Conservation (phyloP, 805 yeast genomes). For the Candida vaughaniae region DNA sequence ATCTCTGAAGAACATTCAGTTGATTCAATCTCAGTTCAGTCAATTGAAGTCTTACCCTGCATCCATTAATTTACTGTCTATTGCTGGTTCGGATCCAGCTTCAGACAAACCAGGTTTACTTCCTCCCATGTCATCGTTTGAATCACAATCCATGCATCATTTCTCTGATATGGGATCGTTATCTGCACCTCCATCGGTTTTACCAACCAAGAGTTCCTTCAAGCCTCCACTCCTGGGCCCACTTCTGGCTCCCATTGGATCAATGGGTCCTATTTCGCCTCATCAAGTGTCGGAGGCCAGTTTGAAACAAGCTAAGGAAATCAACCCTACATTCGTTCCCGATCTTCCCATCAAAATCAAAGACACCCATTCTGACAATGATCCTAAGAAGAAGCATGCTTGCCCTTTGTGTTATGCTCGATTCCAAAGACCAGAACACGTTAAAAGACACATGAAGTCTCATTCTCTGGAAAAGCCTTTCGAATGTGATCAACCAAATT, state of each 20-base stretch:
- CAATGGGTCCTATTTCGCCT: neutral
- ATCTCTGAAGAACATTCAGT: constrained; percentile 18
- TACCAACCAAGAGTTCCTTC: neutral
- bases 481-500: constrained; percentile 49
- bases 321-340: constrained; percentile 15
- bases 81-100: constrained; percentile 26
- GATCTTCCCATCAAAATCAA: constrained; percentile 16
- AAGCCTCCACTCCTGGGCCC: neutral
- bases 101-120: constrained; percentile 15
- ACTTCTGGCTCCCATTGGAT: constrained; percentile 4
- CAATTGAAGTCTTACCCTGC: constrained; percentile 46
- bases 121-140: constrained; percentile 25
- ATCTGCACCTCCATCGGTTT: neutral
- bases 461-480: constrained; percentile 60
- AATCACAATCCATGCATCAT: neutral
- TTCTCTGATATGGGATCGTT: neutral
- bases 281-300: constrained; percentile 7
- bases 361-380: constrained; percentile 17
- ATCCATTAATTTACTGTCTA: constrained; percentile 53
- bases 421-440: constrained; percentile 73
- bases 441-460: constrained; percentile 59
- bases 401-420: constrained; percentile 64
- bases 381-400: constrained; percentile 56
- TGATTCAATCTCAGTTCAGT: constrained; percentile 25
- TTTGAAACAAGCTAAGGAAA: constrained; percentile 7